A percentile compares a stretch with the other conserved stretches of the same genome.
phyloP scores from a whole-genome alignment of 2,329 filamentous ascomycete genomes.

The Aspergillus thermomutatus region DNA sequence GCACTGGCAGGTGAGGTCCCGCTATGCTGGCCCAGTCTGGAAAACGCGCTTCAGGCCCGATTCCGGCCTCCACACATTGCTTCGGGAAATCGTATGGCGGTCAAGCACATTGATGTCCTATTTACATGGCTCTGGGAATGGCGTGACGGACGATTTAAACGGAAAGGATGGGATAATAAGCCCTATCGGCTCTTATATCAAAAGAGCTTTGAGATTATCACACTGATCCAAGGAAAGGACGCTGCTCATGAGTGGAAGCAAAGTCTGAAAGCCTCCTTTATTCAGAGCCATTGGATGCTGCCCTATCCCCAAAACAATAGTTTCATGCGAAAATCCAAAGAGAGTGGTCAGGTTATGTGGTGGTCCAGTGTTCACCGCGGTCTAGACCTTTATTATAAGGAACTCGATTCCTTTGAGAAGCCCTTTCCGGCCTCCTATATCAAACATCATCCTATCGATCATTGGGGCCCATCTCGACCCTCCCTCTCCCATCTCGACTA shows the following conservation, averaged over 20 bases:
- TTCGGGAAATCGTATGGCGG: neutral
- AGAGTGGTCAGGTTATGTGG: neutral
- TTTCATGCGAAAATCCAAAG: conserved; percentile 1
- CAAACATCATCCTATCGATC: neutral
- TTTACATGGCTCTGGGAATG: conserved; percentile 1
- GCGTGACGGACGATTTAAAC: neutral
- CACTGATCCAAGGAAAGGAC: neutral
- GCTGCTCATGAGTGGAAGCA: neutral
- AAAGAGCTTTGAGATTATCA: neutral
- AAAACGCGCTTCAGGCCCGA: neutral
- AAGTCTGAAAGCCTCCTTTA: neutral
- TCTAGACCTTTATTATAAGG: neutral
- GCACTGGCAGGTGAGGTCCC: neutral
- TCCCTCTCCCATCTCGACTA: neutral
- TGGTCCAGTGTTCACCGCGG: neutral
- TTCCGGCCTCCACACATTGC: neutral
- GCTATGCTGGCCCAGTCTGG: neutral
- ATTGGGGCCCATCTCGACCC: neutral
- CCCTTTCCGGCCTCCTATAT: neutral
- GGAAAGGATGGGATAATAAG: neutral
- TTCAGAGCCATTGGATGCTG: neutral
- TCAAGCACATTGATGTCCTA: neutral
- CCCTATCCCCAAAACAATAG: neutral
- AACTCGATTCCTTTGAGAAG: neutral
- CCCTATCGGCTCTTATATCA: neutral